phyloP scores from a whole-genome alignment of 306 rosid genomes.

The Quercus alba region DNA sequence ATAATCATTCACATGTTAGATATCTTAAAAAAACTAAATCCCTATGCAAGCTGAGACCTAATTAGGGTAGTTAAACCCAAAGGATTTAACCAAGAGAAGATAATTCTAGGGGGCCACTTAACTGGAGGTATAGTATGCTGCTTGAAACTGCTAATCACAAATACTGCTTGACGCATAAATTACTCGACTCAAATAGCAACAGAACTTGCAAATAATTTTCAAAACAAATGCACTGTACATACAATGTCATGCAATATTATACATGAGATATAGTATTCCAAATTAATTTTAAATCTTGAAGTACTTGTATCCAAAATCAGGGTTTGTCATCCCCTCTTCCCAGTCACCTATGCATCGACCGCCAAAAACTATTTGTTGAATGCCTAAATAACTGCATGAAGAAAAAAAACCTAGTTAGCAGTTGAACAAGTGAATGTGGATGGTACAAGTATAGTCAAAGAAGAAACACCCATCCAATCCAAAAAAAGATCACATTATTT shows the following conservation, averaged over 20 bases:
- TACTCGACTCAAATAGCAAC: no score
- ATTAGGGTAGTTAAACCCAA: no score
- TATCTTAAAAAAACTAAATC: no score
- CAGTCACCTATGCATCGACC: conserved; percentile 84
- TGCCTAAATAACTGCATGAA: conserved; percentile 71
- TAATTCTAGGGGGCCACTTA: no score
- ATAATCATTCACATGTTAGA: no score
- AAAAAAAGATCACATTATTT: background rate
- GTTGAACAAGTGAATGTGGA: background rate
- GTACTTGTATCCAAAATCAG: conserved; percentile 79
- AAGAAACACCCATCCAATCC: no score
- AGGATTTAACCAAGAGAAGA: no score
- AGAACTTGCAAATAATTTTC: no score
- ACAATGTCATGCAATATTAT: background rate
- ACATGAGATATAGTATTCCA: background rate
- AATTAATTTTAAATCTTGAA: conserved; percentile 54
- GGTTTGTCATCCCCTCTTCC: conserved; percentile 92
- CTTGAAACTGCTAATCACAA: no score
- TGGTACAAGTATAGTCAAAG: background rate
- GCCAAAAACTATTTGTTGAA: conserved; percentile 84
- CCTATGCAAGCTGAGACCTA: no score
- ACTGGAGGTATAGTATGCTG: no score
- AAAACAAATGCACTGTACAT: background rate
- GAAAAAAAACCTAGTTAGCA: background rate
- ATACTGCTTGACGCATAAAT: no score